Evolutionary conservation across 169 alveolate species (phyloP).

Genomic region (Plasmodium yoelii): DNA sequence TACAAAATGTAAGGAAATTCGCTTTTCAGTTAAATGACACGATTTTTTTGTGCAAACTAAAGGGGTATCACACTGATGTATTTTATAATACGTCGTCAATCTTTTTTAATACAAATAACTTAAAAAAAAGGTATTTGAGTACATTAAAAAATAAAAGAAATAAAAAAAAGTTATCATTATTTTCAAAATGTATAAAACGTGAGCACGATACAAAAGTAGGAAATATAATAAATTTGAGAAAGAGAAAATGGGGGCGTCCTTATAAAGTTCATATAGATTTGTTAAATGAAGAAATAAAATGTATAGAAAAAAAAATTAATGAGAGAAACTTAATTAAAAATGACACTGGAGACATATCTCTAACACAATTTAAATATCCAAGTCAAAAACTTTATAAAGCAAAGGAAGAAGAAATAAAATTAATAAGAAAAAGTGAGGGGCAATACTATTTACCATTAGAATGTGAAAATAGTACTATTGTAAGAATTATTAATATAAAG

Average conservation of each 20-base stretch:
- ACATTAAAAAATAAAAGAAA: conserved; percentile 1
- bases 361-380: conserved; percentile 65
- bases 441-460: conserved; percentile 84
- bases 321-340: conserved; percentile 15
- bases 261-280: conserved; percentile 33
- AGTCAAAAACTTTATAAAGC: conserved; percentile 82
- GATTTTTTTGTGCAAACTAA: background rate
- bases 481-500: conserved; percentile 82
- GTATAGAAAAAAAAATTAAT: conserved; percentile 51
- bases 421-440: conserved; percentile 74
- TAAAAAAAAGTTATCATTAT: conserved; percentile 8
- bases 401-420: conserved; percentile 76
- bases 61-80: conserved; percentile 1
- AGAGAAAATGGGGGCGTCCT: background rate
- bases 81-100: conserved; percentile 1
- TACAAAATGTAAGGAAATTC: conserved; percentile 25
- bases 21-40: conserved; percentile 6
- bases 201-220: conserved; percentile 3
- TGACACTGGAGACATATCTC: conserved; percentile 20
- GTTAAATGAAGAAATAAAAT: conserved; percentile 71
- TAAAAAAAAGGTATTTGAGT: conserved; percentile 16
- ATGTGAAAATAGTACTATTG: conserved; percentile 86
- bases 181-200: conserved; percentile 28
- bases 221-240: conserved; percentile 20
- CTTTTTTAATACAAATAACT: background rate